phyloP scores from a whole-genome alignment of 306 rosid genomes.

The Elaeagnus macrophylla region DNA sequence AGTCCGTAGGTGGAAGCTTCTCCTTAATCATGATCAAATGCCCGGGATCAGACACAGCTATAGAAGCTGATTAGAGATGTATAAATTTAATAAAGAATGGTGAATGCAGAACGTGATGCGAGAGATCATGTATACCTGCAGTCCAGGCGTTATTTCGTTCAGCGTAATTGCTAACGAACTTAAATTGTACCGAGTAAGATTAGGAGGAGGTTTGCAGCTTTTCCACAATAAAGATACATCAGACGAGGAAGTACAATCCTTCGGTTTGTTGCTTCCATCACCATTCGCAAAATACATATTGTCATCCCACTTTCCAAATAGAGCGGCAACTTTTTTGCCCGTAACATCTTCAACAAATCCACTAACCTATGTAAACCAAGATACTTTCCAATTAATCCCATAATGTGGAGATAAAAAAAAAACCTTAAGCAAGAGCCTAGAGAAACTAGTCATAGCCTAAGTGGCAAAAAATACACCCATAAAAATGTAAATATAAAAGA shows the following conservation, averaged over 20 bases:
- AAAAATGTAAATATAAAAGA: no score
- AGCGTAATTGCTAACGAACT: conserved; percentile 84
- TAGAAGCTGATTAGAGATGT: conserved; percentile 46
- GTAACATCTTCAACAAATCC: conserved; percentile 73
- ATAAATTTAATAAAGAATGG: conserved; percentile 30
- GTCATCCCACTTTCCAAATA: conserved; percentile 96
- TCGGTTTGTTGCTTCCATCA: conserved; percentile 44
- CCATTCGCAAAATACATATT: conserved; percentile 56
- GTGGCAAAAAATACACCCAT: no score
- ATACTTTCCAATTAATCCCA: conserved; percentile 9
- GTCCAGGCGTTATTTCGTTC: conserved; percentile 69
- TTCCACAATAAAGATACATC: conserved; percentile 52
- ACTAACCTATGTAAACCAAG: conserved; percentile 40
- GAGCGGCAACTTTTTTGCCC: conserved; percentile 57
- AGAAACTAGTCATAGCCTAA: no score
- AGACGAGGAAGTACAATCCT: conserved; percentile 30
- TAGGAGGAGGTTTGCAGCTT: conserved; percentile 53
- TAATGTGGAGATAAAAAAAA: not conserved
- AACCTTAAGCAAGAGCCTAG: not conserved
- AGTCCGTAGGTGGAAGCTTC: conserved; percentile 98
- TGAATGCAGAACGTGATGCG: conserved; percentile 23
- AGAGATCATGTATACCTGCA: conserved; percentile 66
- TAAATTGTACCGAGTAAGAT: conserved; percentile 89
- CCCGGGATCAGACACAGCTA: conserved; percentile 77
- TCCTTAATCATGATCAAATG: conserved; percentile 93